Evolutionary conservation across 371 early-diverging fungal species (phyloP).

Genomic region (Sporodiniella umbellata): DNA sequence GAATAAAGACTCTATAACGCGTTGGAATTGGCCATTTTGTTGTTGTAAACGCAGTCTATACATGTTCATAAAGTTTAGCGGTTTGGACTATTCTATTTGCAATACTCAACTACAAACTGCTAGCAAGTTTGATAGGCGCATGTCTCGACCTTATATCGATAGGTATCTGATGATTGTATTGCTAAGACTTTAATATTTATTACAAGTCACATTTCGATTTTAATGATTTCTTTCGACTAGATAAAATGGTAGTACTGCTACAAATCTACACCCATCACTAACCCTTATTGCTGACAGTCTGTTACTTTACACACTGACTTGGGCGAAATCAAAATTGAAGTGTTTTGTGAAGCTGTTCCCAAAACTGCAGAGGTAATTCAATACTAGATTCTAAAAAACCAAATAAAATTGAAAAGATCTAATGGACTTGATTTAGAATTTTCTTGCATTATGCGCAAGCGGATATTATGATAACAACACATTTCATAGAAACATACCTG

Average conservation of each 20-base stretch:
- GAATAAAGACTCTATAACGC: too few species aligned
- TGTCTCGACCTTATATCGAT: too few species aligned
- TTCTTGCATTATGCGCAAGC: conserved; percentile 90
- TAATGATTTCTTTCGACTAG: neutral
- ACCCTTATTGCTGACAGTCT: conserved; percentile 40
- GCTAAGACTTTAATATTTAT: too few species aligned
- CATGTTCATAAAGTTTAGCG: too few species aligned
- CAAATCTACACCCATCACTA: neutral
- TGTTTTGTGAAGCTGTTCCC: conserved; percentile 81
- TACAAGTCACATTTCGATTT: neutral
- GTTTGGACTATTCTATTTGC: too few species aligned
- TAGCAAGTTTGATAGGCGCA: too few species aligned
- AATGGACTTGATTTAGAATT: conserved; percentile 75
- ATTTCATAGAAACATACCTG: conserved; percentile 87
- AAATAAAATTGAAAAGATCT: neutral
- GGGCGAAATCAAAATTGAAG: conserved; percentile 88
- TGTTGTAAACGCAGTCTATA: too few species aligned
- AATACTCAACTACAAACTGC: too few species aligned
- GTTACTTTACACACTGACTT: conserved; percentile 88
- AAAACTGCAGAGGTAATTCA: conserved; percentile 73
- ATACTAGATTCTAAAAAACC: too few species aligned
- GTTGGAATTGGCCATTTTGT: too few species aligned
- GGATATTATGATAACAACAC: conserved; percentile 88
- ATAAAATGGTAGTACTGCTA: neutral
- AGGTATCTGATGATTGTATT: too few species aligned